phyloP scores from a whole-genome alignment of 2,329 filamentous ascomycete species.

The Trichoderma harzianum region DNA sequence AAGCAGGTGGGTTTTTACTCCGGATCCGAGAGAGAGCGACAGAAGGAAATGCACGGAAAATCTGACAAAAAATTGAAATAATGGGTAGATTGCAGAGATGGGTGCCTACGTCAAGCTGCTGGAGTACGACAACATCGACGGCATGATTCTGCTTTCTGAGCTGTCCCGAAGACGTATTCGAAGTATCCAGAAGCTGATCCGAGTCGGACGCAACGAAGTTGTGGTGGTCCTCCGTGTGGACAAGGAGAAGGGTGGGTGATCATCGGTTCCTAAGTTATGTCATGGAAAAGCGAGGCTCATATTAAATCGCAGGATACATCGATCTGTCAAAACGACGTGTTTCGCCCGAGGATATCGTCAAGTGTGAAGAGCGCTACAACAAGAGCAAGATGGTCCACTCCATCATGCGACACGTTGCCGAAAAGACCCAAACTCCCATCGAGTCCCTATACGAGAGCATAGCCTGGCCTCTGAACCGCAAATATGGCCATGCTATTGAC shows the following conservation, averaged over 20 bases:
- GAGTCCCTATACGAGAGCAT: conserved; percentile 92
- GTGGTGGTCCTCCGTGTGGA: conserved; percentile 98
- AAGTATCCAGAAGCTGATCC: conserved; percentile 98
- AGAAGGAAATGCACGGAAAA: neutral
- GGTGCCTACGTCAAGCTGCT: conserved; percentile 99
- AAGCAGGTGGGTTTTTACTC: conserved; percentile 67
- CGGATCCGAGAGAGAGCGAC: neutral
- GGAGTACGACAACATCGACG: conserved; percentile 99
- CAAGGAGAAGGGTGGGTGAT: conserved; percentile 83
- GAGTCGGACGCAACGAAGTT: conserved; percentile 96
- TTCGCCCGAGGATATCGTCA: conserved; percentile 93
- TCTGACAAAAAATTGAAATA: conserved; percentile 16
- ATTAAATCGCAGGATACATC: conserved; percentile 64
- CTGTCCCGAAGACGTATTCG: conserved; percentile 96
- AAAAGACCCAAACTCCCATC: conserved; percentile 94
- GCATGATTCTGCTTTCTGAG: conserved; percentile 98
- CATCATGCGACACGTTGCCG: conserved; percentile 97
- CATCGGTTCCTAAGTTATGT: neutral
- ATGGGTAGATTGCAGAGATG: conserved; percentile 89
- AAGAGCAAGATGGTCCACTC: conserved; percentile 99
- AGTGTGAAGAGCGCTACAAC: conserved; percentile 99
- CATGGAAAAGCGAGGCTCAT: conserved; percentile 21
- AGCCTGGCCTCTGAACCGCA: conserved; percentile 95
- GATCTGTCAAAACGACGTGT: conserved; percentile 98
- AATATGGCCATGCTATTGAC: conserved; percentile 93